phyloP scores from a whole-genome alignment of 345 rosid species.

The Eucalyptus grandis region DNA sequence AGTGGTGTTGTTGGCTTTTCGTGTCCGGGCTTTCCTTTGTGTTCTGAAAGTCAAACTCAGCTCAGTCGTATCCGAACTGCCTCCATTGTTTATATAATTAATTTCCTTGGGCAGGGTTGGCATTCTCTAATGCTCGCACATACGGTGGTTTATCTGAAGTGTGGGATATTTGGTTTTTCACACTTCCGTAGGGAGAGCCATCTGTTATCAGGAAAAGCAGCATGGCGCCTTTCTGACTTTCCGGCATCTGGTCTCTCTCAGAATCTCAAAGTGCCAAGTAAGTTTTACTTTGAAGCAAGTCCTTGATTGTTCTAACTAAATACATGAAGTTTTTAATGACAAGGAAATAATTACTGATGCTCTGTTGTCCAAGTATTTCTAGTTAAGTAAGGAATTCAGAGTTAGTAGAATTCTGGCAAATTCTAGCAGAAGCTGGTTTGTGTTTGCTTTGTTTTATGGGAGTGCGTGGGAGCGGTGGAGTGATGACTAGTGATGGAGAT shows the following conservation, averaged over 20 bases:
- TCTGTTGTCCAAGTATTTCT: background rate
- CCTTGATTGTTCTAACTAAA: background rate
- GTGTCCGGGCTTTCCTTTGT: background rate
- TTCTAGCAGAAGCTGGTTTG: background rate
- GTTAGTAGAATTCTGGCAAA: background rate
- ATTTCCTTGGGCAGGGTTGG: constrained; percentile 15
- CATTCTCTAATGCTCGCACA: constrained; percentile 9
- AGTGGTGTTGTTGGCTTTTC: background rate
- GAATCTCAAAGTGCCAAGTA: background rate
- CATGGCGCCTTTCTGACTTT: constrained; percentile 6
- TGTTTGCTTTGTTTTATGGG: background rate
- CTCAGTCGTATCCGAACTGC: background rate
- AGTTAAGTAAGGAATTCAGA: background rate
- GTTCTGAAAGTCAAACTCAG: background rate
- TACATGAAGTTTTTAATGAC: background rate
- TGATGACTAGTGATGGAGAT: background rate
- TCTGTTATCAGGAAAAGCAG: background rate
- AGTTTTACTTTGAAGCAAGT: background rate
- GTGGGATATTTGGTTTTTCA: constrained; percentile 16
- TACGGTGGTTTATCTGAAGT: constrained; percentile 1
- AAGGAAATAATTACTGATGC: background rate
- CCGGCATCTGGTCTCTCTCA: background rate
- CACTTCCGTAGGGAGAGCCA: constrained; percentile 6
- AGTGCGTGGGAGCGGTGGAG: background rate
- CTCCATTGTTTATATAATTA: background rate